phyloP scores from a whole-genome alignment of 257 asterid species.

The Solanum raphanifolium region DNA sequence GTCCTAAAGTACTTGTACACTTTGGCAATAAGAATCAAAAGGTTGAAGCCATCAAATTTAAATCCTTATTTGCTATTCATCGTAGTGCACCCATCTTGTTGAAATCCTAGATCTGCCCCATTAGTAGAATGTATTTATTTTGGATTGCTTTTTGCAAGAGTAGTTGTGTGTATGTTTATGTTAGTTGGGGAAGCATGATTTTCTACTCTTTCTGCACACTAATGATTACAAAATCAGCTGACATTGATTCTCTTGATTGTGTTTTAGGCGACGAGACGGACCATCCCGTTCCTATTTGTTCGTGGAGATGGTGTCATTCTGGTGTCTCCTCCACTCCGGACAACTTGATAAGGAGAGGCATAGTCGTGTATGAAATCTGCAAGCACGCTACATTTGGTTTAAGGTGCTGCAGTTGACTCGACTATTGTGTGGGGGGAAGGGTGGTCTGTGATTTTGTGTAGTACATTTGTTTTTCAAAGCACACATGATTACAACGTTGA shows the following conservation, averaged over 20 bases:
- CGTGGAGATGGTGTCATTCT: slow-evolving; percentile 95
- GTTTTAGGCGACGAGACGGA: slow-evolving; percentile 67
- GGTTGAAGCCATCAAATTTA: background rate
- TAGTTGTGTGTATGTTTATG: background rate
- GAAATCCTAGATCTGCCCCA: background rate
- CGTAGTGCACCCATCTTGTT: background rate
- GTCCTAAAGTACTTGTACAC: background rate
- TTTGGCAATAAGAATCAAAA: background rate
- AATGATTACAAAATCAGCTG: background rate
- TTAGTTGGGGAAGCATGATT: background rate
- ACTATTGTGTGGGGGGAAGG: background rate
- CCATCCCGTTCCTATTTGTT: slow-evolving; percentile 74
- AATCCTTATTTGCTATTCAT: background rate
- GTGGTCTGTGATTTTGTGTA: background rate
- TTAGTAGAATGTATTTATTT: background rate
- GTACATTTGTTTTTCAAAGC: background rate
- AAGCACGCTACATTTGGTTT: background rate
- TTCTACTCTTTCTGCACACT: background rate
- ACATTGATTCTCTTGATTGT: background rate
- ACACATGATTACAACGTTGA: background rate
- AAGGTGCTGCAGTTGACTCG: background rate
- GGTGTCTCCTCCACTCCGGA: slow-evolving; percentile 91
- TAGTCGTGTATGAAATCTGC: background rate
- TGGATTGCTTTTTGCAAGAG: background rate
- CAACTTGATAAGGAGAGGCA: slow-evolving; percentile 38